Evolutionary conservation across 257 asterid species (phyloP).

Genomic region (Prunella vulgaris): DNA sequence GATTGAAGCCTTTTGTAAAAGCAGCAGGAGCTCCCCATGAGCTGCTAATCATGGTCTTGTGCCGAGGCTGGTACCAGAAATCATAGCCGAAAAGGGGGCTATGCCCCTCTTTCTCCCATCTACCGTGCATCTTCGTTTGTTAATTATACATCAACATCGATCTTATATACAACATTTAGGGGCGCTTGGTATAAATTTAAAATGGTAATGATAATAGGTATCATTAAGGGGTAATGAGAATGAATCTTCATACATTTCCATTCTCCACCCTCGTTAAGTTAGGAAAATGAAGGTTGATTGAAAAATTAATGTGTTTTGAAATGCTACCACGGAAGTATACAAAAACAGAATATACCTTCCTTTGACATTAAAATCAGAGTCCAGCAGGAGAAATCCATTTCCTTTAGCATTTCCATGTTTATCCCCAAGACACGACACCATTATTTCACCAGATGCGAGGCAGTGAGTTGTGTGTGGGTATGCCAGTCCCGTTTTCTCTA

Average conservation of each 20-base stretch:
- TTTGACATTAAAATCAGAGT: constrained; percentile 81
- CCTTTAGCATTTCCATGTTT: constrained; percentile 95
- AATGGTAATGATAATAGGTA: too few relatives aligned
- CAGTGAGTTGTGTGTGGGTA: constrained; percentile 97
- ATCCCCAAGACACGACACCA: constrained; percentile 98
- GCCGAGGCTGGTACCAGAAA: constrained; percentile 98
- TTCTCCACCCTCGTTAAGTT: too few relatives aligned
- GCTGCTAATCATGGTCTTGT: constrained; percentile 91
- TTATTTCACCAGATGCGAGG: constrained; percentile 93
- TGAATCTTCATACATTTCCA: too few relatives aligned
- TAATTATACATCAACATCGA: not conserved
- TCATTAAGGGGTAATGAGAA: too few relatives aligned
- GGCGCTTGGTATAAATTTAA: too few relatives aligned
- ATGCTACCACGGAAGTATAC: not conserved
- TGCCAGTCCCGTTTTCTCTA: constrained; percentile 82
- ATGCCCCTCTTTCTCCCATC: constrained; percentile 99
- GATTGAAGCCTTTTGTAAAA: constrained; percentile 55
- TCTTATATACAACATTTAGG: not conserved
- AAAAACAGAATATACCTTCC: constrained; percentile 58
- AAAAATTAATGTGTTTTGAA: not conserved
- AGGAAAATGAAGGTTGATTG: not conserved
- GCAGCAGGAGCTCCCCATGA: constrained; percentile 97
- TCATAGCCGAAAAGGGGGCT: constrained; percentile 88
- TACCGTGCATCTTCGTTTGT: constrained; percentile 1
- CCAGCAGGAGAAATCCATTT: constrained; percentile 88